A percentile compares a stretch with the other conserved stretches of the same genome.
Conservation (phyloP, 2,329 filamentous ascomycete species). For the Epichloe sibirici region DNA sequence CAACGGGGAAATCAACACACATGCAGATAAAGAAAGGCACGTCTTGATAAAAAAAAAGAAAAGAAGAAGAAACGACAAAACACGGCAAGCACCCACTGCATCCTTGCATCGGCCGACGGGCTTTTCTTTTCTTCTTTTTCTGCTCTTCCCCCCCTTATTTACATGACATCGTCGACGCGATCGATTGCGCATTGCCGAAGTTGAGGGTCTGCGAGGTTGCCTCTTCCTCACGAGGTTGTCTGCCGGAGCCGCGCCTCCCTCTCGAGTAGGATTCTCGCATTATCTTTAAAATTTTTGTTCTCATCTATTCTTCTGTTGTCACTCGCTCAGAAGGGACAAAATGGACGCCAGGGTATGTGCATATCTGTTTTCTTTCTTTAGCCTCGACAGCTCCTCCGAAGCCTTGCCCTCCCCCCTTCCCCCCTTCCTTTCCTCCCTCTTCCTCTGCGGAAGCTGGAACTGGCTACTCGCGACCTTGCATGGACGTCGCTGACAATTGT, state of each 20-base stretch:
- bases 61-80: background rate
- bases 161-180: conserved; percentile 4
- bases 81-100: background rate
- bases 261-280: conserved; percentile 1
- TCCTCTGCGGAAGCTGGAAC: background rate
- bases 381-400: no score
- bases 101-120: background rate
- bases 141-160: background rate
- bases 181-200: conserved; percentile 1
- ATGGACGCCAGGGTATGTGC: conserved; percentile 8
- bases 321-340: background rate
- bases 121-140: background rate
- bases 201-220: conserved; percentile 1
- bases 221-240: conserved; percentile 1
- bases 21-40: background rate
- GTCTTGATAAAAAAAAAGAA: background rate
- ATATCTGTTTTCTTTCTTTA: background rate
- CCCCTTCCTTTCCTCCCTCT: background rate
- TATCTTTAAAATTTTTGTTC: background rate
- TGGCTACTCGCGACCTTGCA: no score
- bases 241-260: background rate
- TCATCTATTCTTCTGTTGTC: background rate
- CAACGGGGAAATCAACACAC: background rate
- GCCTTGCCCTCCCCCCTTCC: background rate
- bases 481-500: background rate